A percentile compares a stretch with the other conserved stretches of the same genome.
Conservation (phyloP, 495 filamentous ascomycete genomes). For the Tetracladium setigerum region DNA sequence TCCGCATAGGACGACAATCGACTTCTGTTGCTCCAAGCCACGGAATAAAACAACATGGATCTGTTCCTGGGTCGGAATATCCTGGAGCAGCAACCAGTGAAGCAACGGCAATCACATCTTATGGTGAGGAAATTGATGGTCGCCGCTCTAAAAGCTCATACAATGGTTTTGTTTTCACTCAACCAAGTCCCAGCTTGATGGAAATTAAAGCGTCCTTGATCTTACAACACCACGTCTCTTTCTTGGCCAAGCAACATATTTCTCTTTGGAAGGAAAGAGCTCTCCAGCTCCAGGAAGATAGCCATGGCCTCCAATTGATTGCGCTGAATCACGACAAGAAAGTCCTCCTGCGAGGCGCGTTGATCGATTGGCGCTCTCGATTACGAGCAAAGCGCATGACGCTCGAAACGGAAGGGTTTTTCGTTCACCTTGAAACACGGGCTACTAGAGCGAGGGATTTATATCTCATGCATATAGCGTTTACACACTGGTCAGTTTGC, state of each 20-base stretch:
- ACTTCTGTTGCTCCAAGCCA: not conserved
- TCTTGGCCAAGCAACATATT: conserved; percentile 38
- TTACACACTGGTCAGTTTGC: conserved; percentile 64
- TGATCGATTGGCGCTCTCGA: conserved; percentile 49
- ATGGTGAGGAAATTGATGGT: conserved; percentile 1
- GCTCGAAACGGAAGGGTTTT: conserved; percentile 50
- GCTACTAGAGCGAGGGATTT: conserved; percentile 55
- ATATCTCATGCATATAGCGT: conserved; percentile 62
- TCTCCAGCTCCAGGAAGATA: conserved; percentile 33
- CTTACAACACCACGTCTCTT: conserved; percentile 35
- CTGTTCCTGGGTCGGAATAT: conserved; percentile 4
- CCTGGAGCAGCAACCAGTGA: conserved; percentile 5
- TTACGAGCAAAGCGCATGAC: conserved; percentile 39
- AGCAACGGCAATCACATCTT: conserved; percentile 12
- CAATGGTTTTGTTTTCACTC: not conserved
- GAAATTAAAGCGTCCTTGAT: conserved; percentile 13
- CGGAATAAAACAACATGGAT: not conserved
- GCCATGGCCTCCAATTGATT: conserved; percentile 37
- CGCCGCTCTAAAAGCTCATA: not conserved
- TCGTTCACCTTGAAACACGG: conserved; percentile 51
- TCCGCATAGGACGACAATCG: conserved; percentile 15
- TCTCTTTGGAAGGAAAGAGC: conserved; percentile 48
- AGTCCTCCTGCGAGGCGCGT: conserved; percentile 46
- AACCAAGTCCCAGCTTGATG: conserved; percentile 7
- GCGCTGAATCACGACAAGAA: conserved; percentile 44